A percentile compares a stretch with the other conserved stretches of the same genome.
Evolutionary conservation across 78 protist species (phyloP).

Genomic region (Polysphondylium violaceum): DNA sequence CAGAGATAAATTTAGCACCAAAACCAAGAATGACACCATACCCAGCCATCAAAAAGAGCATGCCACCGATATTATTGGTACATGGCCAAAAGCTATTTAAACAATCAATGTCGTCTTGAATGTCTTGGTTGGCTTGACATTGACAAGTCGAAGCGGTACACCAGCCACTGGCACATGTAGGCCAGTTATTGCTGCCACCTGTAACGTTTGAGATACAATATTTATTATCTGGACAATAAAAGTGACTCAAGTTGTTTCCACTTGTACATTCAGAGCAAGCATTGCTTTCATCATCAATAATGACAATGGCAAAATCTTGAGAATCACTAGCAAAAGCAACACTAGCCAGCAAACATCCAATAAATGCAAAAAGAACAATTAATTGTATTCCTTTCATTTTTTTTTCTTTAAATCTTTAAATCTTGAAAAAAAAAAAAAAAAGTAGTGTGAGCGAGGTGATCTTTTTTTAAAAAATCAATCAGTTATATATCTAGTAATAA

Average conservation of each 20-base stretch:
- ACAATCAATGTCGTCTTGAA: constrained; percentile 5
- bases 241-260: constrained; percentile 1
- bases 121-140: constrained; percentile 17
- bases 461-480: too few relatives aligned
- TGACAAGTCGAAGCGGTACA: constrained; percentile 27
- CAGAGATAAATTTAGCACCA: constrained; percentile 84
- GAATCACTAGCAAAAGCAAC: too few relatives aligned
- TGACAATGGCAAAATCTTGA: too few relatives aligned
- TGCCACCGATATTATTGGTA: constrained; percentile 26
- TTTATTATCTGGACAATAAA: neutral
- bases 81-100: constrained; percentile 65
- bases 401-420: too few relatives aligned
- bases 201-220: neutral
- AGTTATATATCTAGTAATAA: too few relatives aligned
- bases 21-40: constrained; percentile 52
- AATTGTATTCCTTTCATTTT: too few relatives aligned
- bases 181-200: neutral
- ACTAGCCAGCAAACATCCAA: too few relatives aligned
- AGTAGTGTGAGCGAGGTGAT: too few relatives aligned
- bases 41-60: constrained; percentile 17
- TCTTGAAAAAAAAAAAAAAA: too few relatives aligned
- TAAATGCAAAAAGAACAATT: too few relatives aligned
- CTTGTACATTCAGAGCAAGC: neutral
- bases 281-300: too few relatives aligned
- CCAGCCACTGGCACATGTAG: constrained; percentile 29